Percentiles rank a stretch among this genome's conserved stretches.
Conservation (phyloP, 805 yeast genomes). For the Candida coleopterorum region DNA sequence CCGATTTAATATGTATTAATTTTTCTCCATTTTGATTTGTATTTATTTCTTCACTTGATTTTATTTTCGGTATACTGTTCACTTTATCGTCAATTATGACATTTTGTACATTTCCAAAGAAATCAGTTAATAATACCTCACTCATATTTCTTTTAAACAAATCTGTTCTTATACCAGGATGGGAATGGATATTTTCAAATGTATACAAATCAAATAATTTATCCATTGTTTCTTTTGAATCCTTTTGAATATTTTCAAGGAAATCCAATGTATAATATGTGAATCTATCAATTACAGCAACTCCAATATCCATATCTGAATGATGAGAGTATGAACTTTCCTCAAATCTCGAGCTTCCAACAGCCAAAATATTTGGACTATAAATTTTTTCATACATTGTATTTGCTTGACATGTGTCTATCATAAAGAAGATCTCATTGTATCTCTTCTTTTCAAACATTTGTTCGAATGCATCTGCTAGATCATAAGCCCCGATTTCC, state of each 20-base stretch:
- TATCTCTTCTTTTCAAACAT: conserved; percentile 95
- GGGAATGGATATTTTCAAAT: conserved; percentile 80
- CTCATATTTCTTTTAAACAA: conserved; percentile 60
- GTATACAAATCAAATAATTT: conserved; percentile 84
- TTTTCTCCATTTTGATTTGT: background rate
- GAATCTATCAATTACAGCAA: conserved; percentile 95
- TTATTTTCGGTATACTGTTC: conserved; percentile 13
- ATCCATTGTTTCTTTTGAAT: conserved; percentile 69
- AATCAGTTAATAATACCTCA: conserved; percentile 81
- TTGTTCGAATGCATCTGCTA: conserved; percentile 95
- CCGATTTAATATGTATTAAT: no score
- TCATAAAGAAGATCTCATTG: conserved; percentile 94
- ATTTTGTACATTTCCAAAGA: conserved; percentile 88
- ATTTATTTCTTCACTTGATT: background rate
- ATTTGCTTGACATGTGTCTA: conserved; percentile 98
- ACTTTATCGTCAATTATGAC: conserved; percentile 60
- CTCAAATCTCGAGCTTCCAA: conserved; percentile 83
- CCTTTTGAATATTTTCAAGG: conserved; percentile 74
- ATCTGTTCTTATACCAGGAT: conserved; percentile 90
- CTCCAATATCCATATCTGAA: conserved; percentile 93
- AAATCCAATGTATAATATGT: conserved; percentile 89
- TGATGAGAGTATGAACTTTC: conserved; percentile 95
- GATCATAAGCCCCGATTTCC: conserved; percentile 90
- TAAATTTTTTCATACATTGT: conserved; percentile 93
- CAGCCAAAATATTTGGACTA: conserved; percentile 88